phyloP scores from a whole-genome alignment of 2,329 filamentous ascomycete genomes.

The Fusarium sp. region DNA sequence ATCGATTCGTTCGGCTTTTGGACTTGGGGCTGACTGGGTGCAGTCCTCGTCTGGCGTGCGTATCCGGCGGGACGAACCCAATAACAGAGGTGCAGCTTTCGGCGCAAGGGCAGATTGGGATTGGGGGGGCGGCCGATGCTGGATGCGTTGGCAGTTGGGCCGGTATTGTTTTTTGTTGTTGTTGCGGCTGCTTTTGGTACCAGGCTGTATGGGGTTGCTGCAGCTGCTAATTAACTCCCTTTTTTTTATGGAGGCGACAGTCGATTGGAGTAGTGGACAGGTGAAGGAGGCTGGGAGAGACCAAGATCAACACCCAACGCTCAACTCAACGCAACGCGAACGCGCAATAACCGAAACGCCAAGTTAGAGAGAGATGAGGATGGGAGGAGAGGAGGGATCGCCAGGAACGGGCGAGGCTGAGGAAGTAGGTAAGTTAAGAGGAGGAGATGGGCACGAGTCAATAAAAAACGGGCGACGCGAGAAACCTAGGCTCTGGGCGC shows the following conservation, averaged over 20 bases:
- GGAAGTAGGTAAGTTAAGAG: conserved; percentile 28
- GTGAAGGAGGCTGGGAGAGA: conserved; percentile 22
- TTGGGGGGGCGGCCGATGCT: conserved; percentile 37
- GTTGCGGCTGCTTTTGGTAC: conserved; percentile 22
- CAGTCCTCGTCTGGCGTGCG: conserved; percentile 39
- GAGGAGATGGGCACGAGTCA: conserved; percentile 21
- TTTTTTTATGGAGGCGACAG: conserved; percentile 27
- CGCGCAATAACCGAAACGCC: conserved; percentile 25
- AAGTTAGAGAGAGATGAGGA: conserved; percentile 12
- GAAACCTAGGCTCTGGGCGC: conserved; percentile 29
- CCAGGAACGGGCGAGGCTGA: conserved; percentile 34
- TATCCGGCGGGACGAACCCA: conserved; percentile 36
- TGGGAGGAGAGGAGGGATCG: conserved; percentile 19
- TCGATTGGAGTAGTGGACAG: neutral
- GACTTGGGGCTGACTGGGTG: conserved; percentile 27
- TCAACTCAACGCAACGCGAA: conserved; percentile 16
- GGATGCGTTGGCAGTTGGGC: conserved; percentile 36
- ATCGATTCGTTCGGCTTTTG: conserved; percentile 44
- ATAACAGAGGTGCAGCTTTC: conserved; percentile 36
- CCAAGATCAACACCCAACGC: conserved; percentile 22
- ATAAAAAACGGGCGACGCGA: conserved; percentile 3
- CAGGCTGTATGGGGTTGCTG: conserved; percentile 25
- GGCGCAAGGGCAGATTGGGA: conserved; percentile 33
- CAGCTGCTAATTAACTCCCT: conserved; percentile 40
- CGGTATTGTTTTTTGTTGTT: conserved; percentile 34